Base-by-base conservation (phyloP, 2,329 filamentous ascomycete species). In the Pestalotiopsis sp. region DNA sequence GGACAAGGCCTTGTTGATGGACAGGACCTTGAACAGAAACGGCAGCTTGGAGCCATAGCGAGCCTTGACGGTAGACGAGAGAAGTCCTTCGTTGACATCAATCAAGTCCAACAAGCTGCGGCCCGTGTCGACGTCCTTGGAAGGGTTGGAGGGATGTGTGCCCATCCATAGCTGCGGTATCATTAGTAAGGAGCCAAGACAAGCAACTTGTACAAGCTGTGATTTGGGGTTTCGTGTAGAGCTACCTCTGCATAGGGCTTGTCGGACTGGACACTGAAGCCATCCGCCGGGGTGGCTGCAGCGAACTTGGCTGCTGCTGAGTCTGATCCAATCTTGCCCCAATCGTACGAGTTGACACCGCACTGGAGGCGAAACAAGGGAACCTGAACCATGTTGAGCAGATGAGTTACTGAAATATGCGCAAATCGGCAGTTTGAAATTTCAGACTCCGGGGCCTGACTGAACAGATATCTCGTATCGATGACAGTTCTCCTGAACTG, bases 311-410 rank as follows among this genome's bases (percentile, higher is more conserved):
- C 96, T 65, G 95, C 96, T 14, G 95, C 93, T 62, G 95, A 98
- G 69, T 92, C 88, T 71, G 89, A 88, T 76, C 96, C 96, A 78
- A 94, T 88, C 86, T 99, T 99, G 73, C 95, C 96, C 96, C 96
- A 99, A 84, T 98, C 96, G 80, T 99, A 99, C 81, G 95, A 98
- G 82, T 98, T 98, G 78, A 97, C 94, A 78, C 95, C 96, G 84
- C 93, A 95, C 80, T 93, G 91, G 73, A 98, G 90, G 74, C 94
- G 90, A 79, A 97, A 87, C 66, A 98, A 84, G 76, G 95, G 95
- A 70, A 96, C 89, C 78, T 92, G 92, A 9, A 67, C 20, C 36
- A 63, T 59, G 7, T 9, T 45, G 65, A 60, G 12, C 11, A 17
- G 27, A 39, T 12, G 27, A n/a, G 17, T 39, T 6, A 23, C 20